Evolutionary conservation across 2,329 filamentous ascomycete genomes (phyloP).

Genomic region (Aureobasidium leucospermi): DNA sequence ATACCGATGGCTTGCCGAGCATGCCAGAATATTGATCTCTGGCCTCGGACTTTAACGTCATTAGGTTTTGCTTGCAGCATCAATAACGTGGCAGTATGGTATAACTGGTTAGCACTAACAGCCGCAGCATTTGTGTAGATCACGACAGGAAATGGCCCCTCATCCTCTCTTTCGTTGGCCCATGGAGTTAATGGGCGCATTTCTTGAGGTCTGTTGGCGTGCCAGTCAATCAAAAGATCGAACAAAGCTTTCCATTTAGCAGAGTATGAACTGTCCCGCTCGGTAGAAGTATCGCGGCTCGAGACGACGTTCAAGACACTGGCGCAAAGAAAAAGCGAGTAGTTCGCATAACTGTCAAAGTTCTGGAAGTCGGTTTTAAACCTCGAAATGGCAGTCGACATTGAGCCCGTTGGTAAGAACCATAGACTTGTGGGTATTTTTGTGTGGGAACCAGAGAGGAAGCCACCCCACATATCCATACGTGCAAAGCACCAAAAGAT

Average conservation of each 20-base stretch:
- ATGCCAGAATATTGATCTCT: constrained; percentile 40
- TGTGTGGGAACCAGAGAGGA: constrained; percentile 46
- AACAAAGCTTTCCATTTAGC: constrained; percentile 28
- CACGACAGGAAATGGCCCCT: constrained; percentile 32
- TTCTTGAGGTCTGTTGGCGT: constrained; percentile 24
- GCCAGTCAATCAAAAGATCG: constrained; percentile 28
- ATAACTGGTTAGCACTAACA: constrained; percentile 45
- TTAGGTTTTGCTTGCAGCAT: constrained; percentile 45
- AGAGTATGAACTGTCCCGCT: constrained; percentile 19
- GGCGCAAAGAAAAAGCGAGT: constrained; percentile 50
- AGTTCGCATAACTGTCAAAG: constrained; percentile 54
- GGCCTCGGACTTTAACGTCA: constrained; percentile 25
- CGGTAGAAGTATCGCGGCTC: not conserved
- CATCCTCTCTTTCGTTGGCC: too few species aligned
- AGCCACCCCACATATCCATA: constrained; percentile 48
- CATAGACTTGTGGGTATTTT: constrained; percentile 9
- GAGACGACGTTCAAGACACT: constrained; percentile 30
- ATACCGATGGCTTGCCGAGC: constrained; percentile 42
- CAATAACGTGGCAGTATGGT: constrained; percentile 49
- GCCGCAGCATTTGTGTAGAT: constrained; percentile 41
- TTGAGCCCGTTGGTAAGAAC: constrained; percentile 10
- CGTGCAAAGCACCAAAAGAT: constrained; percentile 54
- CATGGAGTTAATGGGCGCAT: too few species aligned
- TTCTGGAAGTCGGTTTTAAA: constrained; percentile 14
- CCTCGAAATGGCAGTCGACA: constrained; percentile 1